Conservation (phyloP, 2,329 filamentous ascomycete species). For the Aspergillus clavatus region DNA sequence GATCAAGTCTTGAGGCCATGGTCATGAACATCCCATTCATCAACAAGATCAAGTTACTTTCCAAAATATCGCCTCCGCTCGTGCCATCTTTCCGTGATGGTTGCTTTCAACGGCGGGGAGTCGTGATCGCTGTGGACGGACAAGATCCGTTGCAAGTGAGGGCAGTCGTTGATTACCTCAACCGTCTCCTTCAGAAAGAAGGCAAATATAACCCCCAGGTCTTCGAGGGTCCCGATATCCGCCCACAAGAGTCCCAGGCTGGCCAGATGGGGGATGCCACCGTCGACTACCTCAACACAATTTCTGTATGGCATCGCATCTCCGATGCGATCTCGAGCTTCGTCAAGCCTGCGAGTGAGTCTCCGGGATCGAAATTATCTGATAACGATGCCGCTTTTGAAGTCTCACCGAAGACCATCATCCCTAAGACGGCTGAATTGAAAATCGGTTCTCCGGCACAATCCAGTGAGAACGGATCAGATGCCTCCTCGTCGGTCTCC, state of each 20-base stretch:
- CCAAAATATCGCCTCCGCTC: slow-evolving; percentile 68
- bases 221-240: slow-evolving; percentile 44
- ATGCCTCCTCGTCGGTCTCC: slow-evolving; percentile 16
- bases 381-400: slow-evolving; percentile 19
- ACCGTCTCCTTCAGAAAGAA: slow-evolving; percentile 48
- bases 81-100: slow-evolving; percentile 30
- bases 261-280: slow-evolving; percentile 43
- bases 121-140: slow-evolving; percentile 80
- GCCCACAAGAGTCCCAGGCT: slow-evolving; percentile 17
- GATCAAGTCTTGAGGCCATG: slow-evolving; percentile 59
- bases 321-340: slow-evolving; percentile 64
- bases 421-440: slow-evolving; percentile 27
- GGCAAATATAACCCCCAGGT: slow-evolving; percentile 49
- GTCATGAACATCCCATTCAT: slow-evolving; percentile 70
- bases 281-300: slow-evolving; percentile 60
- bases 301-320: slow-evolving; percentile 69
- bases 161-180: slow-evolving; percentile 62
- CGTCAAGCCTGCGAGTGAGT: slow-evolving; percentile 40
- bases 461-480: slow-evolving; percentile 25
- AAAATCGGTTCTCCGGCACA: slow-evolving; percentile 28
- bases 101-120: slow-evolving; percentile 55
- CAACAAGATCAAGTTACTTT: slow-evolving; percentile 71
- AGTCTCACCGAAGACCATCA: slow-evolving; percentile 31
- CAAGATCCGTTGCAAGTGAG: slow-evolving; percentile 59
- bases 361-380: slow-evolving; percentile 11